Evolutionary conservation across 2,329 filamentous ascomycete species (phyloP).

Genomic region (Aureobasidium lini): DNA sequence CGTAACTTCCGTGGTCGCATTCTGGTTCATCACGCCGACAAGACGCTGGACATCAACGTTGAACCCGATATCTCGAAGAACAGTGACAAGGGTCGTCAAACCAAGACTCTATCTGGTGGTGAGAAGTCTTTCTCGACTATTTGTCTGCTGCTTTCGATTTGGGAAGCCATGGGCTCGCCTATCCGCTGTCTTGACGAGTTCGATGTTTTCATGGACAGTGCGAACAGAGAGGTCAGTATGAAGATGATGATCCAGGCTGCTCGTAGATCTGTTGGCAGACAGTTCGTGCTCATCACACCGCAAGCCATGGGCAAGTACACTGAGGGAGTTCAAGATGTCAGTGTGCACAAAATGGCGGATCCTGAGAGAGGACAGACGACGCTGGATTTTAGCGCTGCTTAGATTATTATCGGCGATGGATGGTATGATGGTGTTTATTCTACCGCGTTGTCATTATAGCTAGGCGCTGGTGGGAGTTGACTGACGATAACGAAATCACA

Average conservation of each 20-base stretch:
- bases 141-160: slow-evolving; percentile 83
- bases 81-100: slow-evolving; percentile 65
- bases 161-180: slow-evolving; percentile 97
- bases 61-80: slow-evolving; percentile 63
- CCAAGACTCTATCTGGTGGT: slow-evolving; percentile 87
- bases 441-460: neutral
- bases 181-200: slow-evolving; percentile 95
- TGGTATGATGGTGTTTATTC: neutral
- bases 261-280: slow-evolving; percentile 75
- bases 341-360: slow-evolving; percentile 59
- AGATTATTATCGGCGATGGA: neutral
- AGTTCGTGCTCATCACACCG: slow-evolving; percentile 94
- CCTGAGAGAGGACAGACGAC: slow-evolving; percentile 45
- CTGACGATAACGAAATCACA: neutral
- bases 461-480: slow-evolving; percentile 7
- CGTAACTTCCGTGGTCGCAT: slow-evolving; percentile 80
- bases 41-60: slow-evolving; percentile 67
- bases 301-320: slow-evolving; percentile 60
- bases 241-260: slow-evolving; percentile 88
- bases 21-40: slow-evolving; percentile 66
- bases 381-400: slow-evolving; percentile 20
- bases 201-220: slow-evolving; percentile 98
- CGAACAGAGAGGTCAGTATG: slow-evolving; percentile 88
- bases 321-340: slow-evolving; percentile 62
- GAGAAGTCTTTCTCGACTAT: slow-evolving; percentile 98